Conservation (phyloP, 768 basidiomycete species). For the Tulasnella calospora region DNA sequence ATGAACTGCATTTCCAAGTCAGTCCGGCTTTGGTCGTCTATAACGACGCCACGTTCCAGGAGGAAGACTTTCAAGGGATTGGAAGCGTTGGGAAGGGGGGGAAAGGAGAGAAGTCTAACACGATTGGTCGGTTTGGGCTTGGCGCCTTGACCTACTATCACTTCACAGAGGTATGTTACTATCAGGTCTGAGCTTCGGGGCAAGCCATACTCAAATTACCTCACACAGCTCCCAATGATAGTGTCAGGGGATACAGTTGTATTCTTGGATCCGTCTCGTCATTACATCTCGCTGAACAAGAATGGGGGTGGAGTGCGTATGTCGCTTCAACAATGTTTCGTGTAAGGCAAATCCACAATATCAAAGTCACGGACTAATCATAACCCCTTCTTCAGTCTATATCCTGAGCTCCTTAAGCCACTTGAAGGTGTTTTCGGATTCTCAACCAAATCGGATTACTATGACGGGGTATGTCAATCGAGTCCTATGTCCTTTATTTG, state of each 20-base stretch:
- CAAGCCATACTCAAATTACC: too few species aligned
- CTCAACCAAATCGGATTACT: slow-evolving; percentile 33
- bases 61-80: slow-evolving; percentile 47
- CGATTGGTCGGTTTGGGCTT: slow-evolving; percentile 51
- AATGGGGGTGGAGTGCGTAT: slow-evolving; percentile 40
- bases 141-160: slow-evolving; percentile 53
- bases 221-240: too few species aligned
- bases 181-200: too few species aligned
- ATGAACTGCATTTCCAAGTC: too few species aligned
- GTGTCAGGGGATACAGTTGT: too few species aligned
- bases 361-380: slow-evolving; percentile 40
- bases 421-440: slow-evolving; percentile 45
- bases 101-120: slow-evolving; percentile 39
- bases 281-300: slow-evolving; percentile 38
- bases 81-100: slow-evolving; percentile 46
- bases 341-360: slow-evolving; percentile 34
- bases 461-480: slow-evolving; percentile 41
- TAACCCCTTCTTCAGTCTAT: too few species aligned
- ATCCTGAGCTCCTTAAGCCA: slow-evolving; percentile 36
- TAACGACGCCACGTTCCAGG: slow-evolving; percentile 44
- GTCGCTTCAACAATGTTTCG: slow-evolving; percentile 44
- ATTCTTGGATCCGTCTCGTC: too few species aligned
- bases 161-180: slow-evolving; percentile 48
- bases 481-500: too few species aligned
- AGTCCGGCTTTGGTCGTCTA: too few species aligned